phyloP scores from a whole-genome alignment of 2,329 filamentous ascomycete genomes.

The Cordyceps pruinosa region DNA sequence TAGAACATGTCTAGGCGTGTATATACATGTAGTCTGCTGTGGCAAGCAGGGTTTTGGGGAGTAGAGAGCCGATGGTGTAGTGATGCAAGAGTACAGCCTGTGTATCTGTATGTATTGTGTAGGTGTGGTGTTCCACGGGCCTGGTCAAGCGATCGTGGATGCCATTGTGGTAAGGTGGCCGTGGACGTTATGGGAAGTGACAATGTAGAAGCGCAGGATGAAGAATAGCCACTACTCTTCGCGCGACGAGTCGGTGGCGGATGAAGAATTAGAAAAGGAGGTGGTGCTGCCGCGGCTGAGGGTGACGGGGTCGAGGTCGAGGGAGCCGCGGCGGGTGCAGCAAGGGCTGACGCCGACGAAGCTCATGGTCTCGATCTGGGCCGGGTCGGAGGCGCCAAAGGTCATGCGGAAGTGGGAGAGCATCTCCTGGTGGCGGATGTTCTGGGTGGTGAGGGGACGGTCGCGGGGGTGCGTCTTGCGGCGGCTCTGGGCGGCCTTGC shows the following conservation, averaged over 20 bases:
- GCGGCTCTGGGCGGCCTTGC: slow-evolving; percentile 13
- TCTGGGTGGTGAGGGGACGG: slow-evolving; percentile 37
- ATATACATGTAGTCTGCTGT: not conserved
- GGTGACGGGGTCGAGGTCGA: slow-evolving; percentile 17
- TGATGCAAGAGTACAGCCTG: not conserved
- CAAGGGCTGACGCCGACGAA: slow-evolving; percentile 38
- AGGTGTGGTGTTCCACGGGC: not conserved
- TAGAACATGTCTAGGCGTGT: not conserved
- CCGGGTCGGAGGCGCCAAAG: slow-evolving; percentile 34
- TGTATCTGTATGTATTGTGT: not conserved
- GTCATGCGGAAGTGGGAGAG: slow-evolving; percentile 39
- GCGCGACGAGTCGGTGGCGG: slow-evolving; percentile 12
- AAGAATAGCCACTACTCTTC: not conserved
- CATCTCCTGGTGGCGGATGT: slow-evolving; percentile 41
- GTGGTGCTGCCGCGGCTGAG: slow-evolving; percentile 20
- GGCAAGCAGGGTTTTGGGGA: not conserved
- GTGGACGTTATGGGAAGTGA: no score
- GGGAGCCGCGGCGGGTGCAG: slow-evolving; percentile 26
- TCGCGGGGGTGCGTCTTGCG: slow-evolving; percentile 34
- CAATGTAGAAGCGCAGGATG: no score
- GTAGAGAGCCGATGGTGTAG: not conserved
- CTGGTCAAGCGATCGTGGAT: not conserved
- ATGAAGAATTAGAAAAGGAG: slow-evolving; percentile 11
- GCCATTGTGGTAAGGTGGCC: not conserved
- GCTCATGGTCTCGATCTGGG: slow-evolving; percentile 27